Evolutionary conservation across 176 grass and related monocot genomes (phyloP), one percentile per base, ranked within the genome.

Genomic region (Miscanthus lutarioriparius): DNA sequence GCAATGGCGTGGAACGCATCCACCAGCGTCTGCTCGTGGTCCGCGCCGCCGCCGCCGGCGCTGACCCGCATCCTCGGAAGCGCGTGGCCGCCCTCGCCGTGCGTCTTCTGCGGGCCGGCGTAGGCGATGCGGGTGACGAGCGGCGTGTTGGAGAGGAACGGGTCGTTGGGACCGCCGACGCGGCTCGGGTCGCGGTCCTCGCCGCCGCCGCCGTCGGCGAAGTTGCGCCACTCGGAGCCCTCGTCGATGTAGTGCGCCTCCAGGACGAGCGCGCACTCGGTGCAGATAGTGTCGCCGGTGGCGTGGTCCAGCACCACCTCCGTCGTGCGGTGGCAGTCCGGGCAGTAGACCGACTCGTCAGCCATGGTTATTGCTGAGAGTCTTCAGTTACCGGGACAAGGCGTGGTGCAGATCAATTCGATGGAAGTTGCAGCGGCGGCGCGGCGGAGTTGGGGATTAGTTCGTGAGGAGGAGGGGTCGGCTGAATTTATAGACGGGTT

Each of bases 221-320:
- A 90, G 87, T n/a, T 90, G 65, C 91, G 87, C 91, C 91, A 92
- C 87, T 92, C 91, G 77, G 72, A 82, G 59, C 80, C 74, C 87
- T 91, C 90, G 82, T 91, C 86, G 82, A 91, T 63, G 86, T 56
- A 88, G 82, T 41, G 59, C 23, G 91, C 80, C n/a, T 92, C 91
- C 22, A 92, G 87, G 56, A 92, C 87, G 64, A 90, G 77, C 56
- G 72, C 91, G 84, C 91, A 92, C 87, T 92, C 91, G 39, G 87
- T 87, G 84, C 91, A 92, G 76, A 92, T 86, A 45, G 87, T 92
- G 87, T 92, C 91, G 77, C 91, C 91, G 47, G 77, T 75, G 76
- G 72, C 16, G 87, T 86, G 90, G 87, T 92, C 90, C 20, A 89
- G 51, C 26, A 89, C 87, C 51, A 72, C 87, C 87, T 81, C 72